Conservation (phyloP, 176 grass and related monocot species). For the Carex kokanica region DNA sequence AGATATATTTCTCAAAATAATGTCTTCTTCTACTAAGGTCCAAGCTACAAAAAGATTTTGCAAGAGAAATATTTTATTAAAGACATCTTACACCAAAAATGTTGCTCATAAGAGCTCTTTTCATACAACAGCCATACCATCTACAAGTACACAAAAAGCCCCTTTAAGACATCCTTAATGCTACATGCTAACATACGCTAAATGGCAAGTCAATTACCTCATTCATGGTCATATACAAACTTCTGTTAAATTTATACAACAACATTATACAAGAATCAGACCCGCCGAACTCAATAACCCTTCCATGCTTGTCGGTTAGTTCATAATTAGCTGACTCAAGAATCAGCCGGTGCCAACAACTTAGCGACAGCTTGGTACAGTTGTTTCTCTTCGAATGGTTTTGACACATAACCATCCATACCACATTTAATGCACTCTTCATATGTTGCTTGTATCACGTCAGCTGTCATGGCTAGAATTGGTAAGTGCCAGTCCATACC, state of each 20-base stretch:
- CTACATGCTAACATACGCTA: conserved; percentile 15
- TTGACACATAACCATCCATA: conserved; percentile 96
- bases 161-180: not conserved
- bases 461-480: conserved; percentile 89
- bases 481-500: conserved; percentile 51
- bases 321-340: not conserved
- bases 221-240: not conserved
- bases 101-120: conserved; percentile 14
- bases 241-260: conserved; percentile 12
- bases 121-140: not conserved
- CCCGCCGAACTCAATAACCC: not conserved
- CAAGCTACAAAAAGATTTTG: not conserved
- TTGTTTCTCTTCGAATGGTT: conserved; percentile 93
- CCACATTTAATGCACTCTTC: conserved; percentile 83
- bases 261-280: conserved; percentile 10
- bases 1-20: not conserved
- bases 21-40: not conserved
- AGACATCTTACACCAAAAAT: conserved; percentile 19
- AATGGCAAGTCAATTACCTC: not conserved
- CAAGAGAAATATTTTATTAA: not conserved
- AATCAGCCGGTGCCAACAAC: conserved; percentile 44
- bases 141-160: not conserved
- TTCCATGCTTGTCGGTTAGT: not conserved
- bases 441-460: conserved; percentile 87
- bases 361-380: conserved; percentile 74